Conservation (phyloP, 352 stramenopile genomes). For the Pythium grandisporangium region DNA sequence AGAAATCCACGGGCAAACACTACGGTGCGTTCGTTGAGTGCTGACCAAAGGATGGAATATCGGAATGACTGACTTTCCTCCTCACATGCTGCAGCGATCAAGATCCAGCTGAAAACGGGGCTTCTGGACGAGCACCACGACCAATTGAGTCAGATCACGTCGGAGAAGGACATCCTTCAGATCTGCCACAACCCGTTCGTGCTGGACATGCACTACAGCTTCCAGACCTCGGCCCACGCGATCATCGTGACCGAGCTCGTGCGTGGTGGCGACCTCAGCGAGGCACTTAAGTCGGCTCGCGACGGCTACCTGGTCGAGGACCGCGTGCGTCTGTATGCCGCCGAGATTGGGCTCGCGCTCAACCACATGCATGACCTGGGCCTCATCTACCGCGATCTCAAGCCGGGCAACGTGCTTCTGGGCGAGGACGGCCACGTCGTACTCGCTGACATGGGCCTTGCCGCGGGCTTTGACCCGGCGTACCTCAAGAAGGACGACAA, state of each 20-base stretch:
- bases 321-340: conserved; percentile 68
- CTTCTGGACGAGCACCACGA: conserved; percentile 83
- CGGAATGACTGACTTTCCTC: too few species aligned
- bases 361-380: conserved; percentile 86
- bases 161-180: conserved; percentile 84
- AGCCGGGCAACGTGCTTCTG: conserved; percentile 86
- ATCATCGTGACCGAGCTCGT: conserved; percentile 87
- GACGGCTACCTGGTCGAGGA: conserved; percentile 75
- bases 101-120: conserved; percentile 87
- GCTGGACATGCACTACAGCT: conserved; percentile 87
- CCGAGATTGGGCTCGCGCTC: conserved; percentile 79
- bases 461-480: conserved; percentile 42
- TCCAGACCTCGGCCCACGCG: conserved; percentile 76
- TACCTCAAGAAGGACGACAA: conserved; percentile 50
- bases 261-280: conserved; percentile 65
- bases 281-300: conserved; percentile 55
- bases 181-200: conserved; percentile 86
- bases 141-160: conserved; percentile 78
- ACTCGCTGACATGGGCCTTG: conserved; percentile 84
- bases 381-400: conserved; percentile 84
- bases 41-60: too few species aligned
- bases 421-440: conserved; percentile 86
- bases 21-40: conserved; percentile 74
- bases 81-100: conserved; percentile 66
- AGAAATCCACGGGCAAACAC: conserved; percentile 86